Percentiles rank a stretch among this genome's conserved stretches.
Evolutionary conservation across 345 rosid genomes (phyloP).

Genomic region (Trapa bicornis): DNA sequence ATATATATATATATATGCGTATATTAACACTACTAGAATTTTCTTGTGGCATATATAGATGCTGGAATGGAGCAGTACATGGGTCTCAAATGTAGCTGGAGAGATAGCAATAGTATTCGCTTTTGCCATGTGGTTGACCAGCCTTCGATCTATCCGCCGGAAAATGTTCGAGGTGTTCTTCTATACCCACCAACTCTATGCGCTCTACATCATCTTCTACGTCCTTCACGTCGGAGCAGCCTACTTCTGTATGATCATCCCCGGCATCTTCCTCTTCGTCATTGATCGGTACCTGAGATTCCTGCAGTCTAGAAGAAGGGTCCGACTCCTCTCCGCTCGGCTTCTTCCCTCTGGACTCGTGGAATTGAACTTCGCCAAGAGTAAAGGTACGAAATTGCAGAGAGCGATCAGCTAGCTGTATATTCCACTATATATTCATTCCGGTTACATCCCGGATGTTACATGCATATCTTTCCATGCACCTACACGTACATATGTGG

Average conservation of each 20-base stretch:
- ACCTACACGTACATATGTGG: too few relatives aligned
- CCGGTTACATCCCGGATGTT: too few relatives aligned
- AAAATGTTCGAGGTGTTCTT: constrained; percentile 69
- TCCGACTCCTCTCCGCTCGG: constrained; percentile 47
- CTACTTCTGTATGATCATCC: constrained; percentile 42
- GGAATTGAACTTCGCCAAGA: constrained; percentile 64
- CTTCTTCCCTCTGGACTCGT: constrained; percentile 42
- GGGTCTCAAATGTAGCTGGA: constrained; percentile 51
- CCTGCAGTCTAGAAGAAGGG: constrained; percentile 47
- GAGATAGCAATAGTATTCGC: constrained; percentile 45
- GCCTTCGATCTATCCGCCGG: constrained; percentile 35
- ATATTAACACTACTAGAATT: too few relatives aligned
- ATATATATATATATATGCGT: too few relatives aligned
- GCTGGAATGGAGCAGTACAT: constrained; percentile 30
- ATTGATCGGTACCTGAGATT: constrained; percentile 65
- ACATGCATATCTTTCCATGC: too few relatives aligned
- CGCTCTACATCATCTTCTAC: constrained; percentile 48
- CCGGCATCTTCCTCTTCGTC: constrained; percentile 69
- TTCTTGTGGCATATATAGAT: constrained; percentile 19
- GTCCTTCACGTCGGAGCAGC: constrained; percentile 47
- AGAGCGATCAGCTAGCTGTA: too few relatives aligned
- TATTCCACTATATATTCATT: too few relatives aligned
- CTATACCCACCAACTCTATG: constrained; percentile 64
- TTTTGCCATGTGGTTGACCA: constrained; percentile 51
- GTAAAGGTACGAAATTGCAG: constrained; percentile 21